Percentiles rank a stretch among this genome's conserved stretches.
phyloP scores from a whole-genome alignment of 2,329 filamentous ascomycete species.

The Neoscytalidium dimidiatum region DNA sequence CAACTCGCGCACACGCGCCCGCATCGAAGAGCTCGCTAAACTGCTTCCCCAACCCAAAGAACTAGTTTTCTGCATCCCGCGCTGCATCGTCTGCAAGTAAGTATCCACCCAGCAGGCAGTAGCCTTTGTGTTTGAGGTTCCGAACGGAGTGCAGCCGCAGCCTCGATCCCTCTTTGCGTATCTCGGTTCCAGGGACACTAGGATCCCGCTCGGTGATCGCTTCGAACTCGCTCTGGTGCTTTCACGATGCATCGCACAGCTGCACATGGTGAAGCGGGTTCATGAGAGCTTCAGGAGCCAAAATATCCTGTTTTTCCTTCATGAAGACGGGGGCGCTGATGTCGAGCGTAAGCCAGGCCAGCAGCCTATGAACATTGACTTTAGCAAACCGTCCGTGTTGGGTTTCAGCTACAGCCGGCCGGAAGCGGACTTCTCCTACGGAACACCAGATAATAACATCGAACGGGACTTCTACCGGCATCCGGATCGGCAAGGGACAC shows the following conservation, averaged over 20 bases:
- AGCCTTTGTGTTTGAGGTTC: constrained; percentile 22
- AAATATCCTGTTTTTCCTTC: constrained; percentile 25
- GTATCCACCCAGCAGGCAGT: not conserved
- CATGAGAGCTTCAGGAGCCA: constrained; percentile 25
- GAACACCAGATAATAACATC: not conserved
- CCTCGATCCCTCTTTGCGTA: constrained; percentile 18
- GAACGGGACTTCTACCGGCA: constrained; percentile 31
- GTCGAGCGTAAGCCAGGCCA: not conserved
- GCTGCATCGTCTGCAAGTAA: constrained; percentile 23
- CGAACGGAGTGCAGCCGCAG: not conserved
- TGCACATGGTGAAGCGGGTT: constrained; percentile 24
- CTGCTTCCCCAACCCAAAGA: constrained; percentile 21
- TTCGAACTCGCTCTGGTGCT: constrained; percentile 20
- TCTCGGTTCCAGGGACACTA: not conserved
- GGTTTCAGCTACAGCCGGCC: constrained; percentile 24
- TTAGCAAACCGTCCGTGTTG: constrained; percentile 19
- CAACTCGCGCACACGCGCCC: not conserved
- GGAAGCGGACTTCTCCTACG: constrained; percentile 21
- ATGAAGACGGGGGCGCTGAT: not conserved
- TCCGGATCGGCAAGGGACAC: constrained; percentile 33
- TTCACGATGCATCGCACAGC: constrained; percentile 21
- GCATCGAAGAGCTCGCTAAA: constrained; percentile 15
- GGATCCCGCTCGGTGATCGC: constrained; percentile 11
- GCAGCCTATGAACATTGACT: constrained; percentile 17
- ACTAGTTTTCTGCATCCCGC: constrained; percentile 21